These are phyloP conservation scores for Rhodomyrtus tomentosa DNA, from an alignment of 345 rosid species.

Conservation along the genomic window DNA sequence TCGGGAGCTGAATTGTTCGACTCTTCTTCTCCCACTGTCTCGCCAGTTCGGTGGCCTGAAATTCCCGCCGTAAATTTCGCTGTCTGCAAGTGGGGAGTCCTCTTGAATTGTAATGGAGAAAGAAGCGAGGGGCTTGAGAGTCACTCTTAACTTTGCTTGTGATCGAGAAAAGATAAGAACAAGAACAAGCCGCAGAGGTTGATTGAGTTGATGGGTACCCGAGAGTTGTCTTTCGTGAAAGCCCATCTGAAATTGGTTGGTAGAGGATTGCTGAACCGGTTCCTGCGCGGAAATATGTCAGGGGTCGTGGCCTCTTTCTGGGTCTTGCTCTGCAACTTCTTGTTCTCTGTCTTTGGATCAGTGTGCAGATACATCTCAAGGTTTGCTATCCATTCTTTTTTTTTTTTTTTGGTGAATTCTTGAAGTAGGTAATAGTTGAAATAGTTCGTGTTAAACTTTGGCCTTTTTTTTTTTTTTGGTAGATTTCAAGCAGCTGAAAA, in stretches of 20 bases:
- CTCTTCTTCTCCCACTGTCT: background rate
- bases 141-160: constrained; percentile 9
- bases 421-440: background rate
- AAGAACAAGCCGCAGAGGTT: background rate
- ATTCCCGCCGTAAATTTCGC: constrained; percentile 18
- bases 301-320: constrained; percentile 21
- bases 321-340: constrained; percentile 37
- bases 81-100: constrained; percentile 30
- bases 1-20: background rate
- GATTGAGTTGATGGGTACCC: constrained; percentile 27
- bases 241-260: constrained; percentile 22
- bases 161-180: background rate
- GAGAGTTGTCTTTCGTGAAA: constrained; percentile 7
- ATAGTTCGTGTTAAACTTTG: background rate
- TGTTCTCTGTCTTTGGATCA: constrained; percentile 21
- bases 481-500: constrained; percentile 12
- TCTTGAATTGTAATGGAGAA: constrained; percentile 1
- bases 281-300: constrained; percentile 24
- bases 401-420: background rate
- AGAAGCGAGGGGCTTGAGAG: background rate
- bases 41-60: constrained; percentile 1
- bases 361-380: constrained; percentile 19
- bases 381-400: constrained; percentile 7
- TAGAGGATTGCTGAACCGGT: constrained; percentile 9
- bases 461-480: background rate